Evolutionary conservation across 345 rosid genomes (phyloP).

Genomic region (Arabidopsis arenosa): DNA sequence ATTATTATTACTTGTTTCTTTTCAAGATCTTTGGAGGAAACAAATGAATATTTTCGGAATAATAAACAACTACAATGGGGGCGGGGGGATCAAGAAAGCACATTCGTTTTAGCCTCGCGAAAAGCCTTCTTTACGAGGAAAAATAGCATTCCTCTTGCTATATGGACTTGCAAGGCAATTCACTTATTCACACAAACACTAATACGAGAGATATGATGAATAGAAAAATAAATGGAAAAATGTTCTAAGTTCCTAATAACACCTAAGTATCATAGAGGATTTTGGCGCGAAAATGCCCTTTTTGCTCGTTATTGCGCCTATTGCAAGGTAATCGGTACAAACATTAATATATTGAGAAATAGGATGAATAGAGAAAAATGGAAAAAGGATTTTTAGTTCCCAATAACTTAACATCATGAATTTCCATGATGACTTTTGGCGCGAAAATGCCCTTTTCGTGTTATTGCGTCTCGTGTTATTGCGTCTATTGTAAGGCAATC

Average conservation of each 20-base stretch:
- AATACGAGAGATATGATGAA: background rate
- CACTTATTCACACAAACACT: background rate
- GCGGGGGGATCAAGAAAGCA: no score
- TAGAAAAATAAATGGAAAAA: background rate
- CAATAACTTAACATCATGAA: no score
- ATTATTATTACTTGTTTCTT: no score
- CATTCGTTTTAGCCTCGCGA: no score
- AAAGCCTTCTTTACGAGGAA: background rate
- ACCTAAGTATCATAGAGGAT: no score
- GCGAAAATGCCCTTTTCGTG: background rate
- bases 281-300: background rate
- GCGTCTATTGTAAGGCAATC: background rate
- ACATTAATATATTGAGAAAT: background rate
- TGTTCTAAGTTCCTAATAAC: background rate
- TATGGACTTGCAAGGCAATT: background rate
- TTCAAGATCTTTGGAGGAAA: no score
- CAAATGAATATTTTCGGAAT: no score
- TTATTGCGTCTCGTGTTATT: background rate
- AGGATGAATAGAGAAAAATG: background rate
- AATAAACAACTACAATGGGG: no score
- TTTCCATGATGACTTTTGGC: no score
- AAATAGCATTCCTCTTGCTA: no score
- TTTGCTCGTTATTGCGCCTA: background rate
- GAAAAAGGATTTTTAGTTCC: background rate
- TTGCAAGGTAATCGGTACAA: background rate